Conservation (phyloP, 345 rosid species). For the Schrenkiella parvula region DNA sequence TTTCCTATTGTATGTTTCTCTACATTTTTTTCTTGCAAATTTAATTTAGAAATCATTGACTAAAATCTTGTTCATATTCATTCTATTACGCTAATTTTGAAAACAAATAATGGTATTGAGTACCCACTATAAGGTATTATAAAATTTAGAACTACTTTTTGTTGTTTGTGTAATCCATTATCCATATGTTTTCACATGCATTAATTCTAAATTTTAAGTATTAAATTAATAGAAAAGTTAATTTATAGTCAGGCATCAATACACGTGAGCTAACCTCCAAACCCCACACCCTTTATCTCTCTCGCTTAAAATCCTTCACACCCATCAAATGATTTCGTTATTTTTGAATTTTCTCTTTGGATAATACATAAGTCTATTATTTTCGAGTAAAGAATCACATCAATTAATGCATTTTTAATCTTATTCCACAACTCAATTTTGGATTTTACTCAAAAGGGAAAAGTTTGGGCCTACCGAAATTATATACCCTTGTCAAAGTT, state of each 20-base stretch:
- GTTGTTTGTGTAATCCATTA: background rate
- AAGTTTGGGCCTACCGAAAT: conserved; percentile 27
- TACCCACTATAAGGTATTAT: no score
- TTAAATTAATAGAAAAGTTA: background rate
- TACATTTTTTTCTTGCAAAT: no score
- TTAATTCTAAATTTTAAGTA: background rate
- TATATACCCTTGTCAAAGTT: conserved; percentile 18
- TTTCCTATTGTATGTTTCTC: no score
- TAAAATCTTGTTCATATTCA: no score
- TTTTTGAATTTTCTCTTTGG: background rate
- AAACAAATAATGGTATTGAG: no score
- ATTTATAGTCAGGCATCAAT: conserved; percentile 5
- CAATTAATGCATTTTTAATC: conserved; percentile 8
- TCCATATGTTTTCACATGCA: background rate
- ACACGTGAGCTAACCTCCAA: conserved; percentile 91
- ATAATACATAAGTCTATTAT: conserved; percentile 12
- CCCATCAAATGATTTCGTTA: conserved; percentile 37
- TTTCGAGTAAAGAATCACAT: background rate
- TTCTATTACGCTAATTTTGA: no score
- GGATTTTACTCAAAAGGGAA: conserved; percentile 27
- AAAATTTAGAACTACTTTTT: background rate
- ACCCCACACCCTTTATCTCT: conserved; percentile 46
- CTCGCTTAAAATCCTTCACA: conserved; percentile 39
- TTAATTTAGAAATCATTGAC: no score
- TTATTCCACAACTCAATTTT: conserved; percentile 19